Percentiles rank a stretch among this genome's conserved stretches.
Evolutionary conservation across 805 yeast genomes (phyloP).

Genomic region (Hemisphaericaspora nanyangensis): DNA sequence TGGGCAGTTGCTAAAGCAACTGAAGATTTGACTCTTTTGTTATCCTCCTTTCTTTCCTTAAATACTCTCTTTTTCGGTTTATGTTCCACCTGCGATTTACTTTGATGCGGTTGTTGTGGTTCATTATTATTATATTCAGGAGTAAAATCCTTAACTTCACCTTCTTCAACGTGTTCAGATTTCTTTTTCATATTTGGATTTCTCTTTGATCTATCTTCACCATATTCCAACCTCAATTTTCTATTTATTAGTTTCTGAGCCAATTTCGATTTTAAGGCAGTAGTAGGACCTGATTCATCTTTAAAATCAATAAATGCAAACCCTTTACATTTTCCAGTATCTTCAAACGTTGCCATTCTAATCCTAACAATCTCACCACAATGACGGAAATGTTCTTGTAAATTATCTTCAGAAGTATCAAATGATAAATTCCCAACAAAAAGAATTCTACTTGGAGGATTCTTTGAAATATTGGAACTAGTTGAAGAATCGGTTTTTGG

Average conservation of each 20-base stretch:
- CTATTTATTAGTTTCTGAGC: constrained; percentile 68
- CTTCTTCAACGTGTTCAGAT: constrained; percentile 18
- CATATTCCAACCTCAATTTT: constrained; percentile 81
- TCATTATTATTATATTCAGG: neutral
- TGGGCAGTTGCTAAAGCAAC: constrained; percentile 84
- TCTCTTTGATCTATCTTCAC: constrained; percentile 89
- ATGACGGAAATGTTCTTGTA: constrained; percentile 80
- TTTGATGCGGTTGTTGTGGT: constrained; percentile 4
- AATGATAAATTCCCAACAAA: constrained; percentile 93
- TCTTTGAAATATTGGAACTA: constrained; percentile 48
- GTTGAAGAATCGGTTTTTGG: constrained; percentile 58
- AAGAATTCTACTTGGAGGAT: constrained; percentile 84
- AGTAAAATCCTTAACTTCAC: constrained; percentile 2
- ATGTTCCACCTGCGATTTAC: constrained; percentile 9
- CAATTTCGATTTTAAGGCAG: constrained; percentile 70
- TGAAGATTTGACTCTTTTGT: constrained; percentile 66
- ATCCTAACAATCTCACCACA: constrained; percentile 83
- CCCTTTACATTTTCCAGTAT: constrained; percentile 93
- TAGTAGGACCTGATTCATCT: constrained; percentile 75
- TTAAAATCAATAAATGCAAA: constrained; percentile 89
- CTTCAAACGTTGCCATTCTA: constrained; percentile 98
- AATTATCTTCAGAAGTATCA: constrained; percentile 78
- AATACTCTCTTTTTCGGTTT: constrained; percentile 5
- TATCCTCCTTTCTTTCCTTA: constrained; percentile 13
- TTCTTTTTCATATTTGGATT: constrained; percentile 41